A percentile compares a stretch with the other conserved stretches of the same genome.
Evolutionary conservation across 176 grass and related monocot species (phyloP).

Genomic region (bread wheat (Triticum aestivum)): IWGSC_CS_RefSeq_v2.1 NC_057806.1:648721041-648721540

Average conservation of each 20-base stretch:
- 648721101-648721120: neutral
- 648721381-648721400: neutral
- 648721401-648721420: neutral
- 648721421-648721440: neutral
- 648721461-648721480: neutral
- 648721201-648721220: slow-evolving; percentile 5
- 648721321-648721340: slow-evolving; percentile 38
- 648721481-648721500: neutral
- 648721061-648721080: neutral
- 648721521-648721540: too few relatives aligned
- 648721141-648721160: slow-evolving; percentile 32
- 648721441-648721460: neutral
- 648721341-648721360: neutral
- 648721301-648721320: slow-evolving; percentile 45
- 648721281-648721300: slow-evolving; percentile 58
- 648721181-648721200: neutral
- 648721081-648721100: neutral
- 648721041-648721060: neutral
- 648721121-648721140: slow-evolving; percentile 16
- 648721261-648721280: neutral
- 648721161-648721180: slow-evolving; percentile 33
- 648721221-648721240: slow-evolving; percentile 12
- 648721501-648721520: too few relatives aligned
- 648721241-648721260: neutral
- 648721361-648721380: neutral